Base-by-base conservation (phyloP, 169 alveolate species). In the Eimeria falciformis region DNA sequence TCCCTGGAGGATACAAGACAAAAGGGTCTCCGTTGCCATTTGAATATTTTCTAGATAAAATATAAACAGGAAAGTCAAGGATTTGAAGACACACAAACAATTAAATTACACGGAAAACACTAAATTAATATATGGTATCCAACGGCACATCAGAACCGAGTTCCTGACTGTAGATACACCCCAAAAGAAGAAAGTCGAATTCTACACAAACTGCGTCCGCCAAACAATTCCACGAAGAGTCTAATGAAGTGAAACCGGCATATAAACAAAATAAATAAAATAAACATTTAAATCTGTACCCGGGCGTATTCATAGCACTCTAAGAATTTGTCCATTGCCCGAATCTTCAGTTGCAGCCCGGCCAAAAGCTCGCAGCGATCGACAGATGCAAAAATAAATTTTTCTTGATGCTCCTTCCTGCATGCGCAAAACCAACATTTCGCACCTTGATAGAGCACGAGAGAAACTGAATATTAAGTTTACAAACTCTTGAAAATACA, bases 311-410 rank as follows among this genome's bases (percentile, higher is more conserved):
- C 65, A 66, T 71, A 79, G 23, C 40, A 27, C 66, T 58, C 62
- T 37, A 91, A 78, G 43, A 78, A 84, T 12, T 18, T 18, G 40
- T 58, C 65, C 45, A 88, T 81, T 5, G 92, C 71, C 23, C 79
- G 81, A 25, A 93, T 29, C 50, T 93, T 93, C 78, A 93, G 89
- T 25, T 50, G 84, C 25, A 89, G 66, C 17, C 95, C 94, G n/a
- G 94, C 91, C 21, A 93, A 71, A 1, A 56, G 66, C 33, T 93
- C 95, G 81, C 92, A 73, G 45, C 94, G 92, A 62, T 93, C 95
- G 29, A 93, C 87, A 5, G 94, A 81, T 12, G 73, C 91, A 27
- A 88, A 93, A 29, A 93, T 86, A 45, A 88, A 65, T 12, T 69
- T 71, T n/a, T 71, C 87, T 27, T 14, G 82, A 65, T 77, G 55